Evolutionary conservation across 495 filamentous ascomycete genomes (phyloP), one percentile per base, ranked within the genome.

Genomic region (Wilcoxina mikolae): DNA sequence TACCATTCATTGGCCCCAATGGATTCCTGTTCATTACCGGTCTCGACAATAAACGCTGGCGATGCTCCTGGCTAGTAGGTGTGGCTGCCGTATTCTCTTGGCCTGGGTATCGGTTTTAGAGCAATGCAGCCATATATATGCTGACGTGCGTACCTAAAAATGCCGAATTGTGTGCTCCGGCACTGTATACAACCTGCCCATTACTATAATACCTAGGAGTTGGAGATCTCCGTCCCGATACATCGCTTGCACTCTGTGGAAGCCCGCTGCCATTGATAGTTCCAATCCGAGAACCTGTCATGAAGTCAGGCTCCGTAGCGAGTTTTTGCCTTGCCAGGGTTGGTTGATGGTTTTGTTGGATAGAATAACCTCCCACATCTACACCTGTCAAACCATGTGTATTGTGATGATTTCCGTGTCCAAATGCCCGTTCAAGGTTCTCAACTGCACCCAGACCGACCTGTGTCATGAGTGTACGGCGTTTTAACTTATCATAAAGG

Each of bases 401-500:
- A 11, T 9, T 15, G 22, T 11, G 47, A 12, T 50, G 47, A 15
- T 10, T 10, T 50, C 24, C 43, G 15, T 10, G 22, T 50, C 24
- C 43, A 12, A 63, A 38, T 3, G 48, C 39, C 24, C 60, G 55
- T 1, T 58, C 31, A 3, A 62, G 31, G 33, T 62, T 62, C 29
- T 64, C 60, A 2, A 45, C 54, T 2, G 60, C 60, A 18, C 50
- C 60, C n/a, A 53, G 27, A 18, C 43, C 59, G 12, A 62, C 60
- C 38, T 64, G 60, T 3, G 60, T 59, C 28, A 64, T 62, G n/a
- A 64, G 42, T 3, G 56, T 64, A 4, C 56, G 60, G 9, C 79
- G 75, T 67, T 94, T 95, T 42, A 94, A 71, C 28, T 82, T 76
- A 58, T 87, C 82, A 57, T 94, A 95, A 4, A 94, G 76, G 58